Evolutionary conservation across 2,329 filamentous ascomycete species (phyloP), one percentile per base, ranked within the genome.

Genomic region (Xylaria arbuscula): DNA sequence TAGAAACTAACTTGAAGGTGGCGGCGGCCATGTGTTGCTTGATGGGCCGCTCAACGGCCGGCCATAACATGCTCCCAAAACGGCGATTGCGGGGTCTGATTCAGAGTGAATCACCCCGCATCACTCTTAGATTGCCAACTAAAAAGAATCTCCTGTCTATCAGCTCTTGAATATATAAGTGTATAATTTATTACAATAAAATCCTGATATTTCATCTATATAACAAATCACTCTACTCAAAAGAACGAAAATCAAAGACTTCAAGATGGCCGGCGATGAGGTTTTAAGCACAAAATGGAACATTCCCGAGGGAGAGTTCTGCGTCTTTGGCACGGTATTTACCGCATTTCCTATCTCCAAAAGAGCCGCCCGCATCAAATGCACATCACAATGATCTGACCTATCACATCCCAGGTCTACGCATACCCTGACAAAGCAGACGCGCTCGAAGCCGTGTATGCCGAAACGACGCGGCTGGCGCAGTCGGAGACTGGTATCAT

Each of bases 401-500:
- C 9, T 34, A 56, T 15, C 13, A 54, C 24, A 19, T 9, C 5
- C 5, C 32, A 76, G 74, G 73, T 79, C n/a, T 76, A 77, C 60
- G 74, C 76, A 48, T 61, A 75, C 61, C 75, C 77, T 10, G 73
- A 78, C 42, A 74, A 78, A 42, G 77, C 75, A 45, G 75, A 78
- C 60, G 74, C 73, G 7, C 74, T 79, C 10, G 78, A 78, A 51
- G 72, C 72, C 1, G 70, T 79, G 55, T 80, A 78, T 57, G 70
- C 71, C 9, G 72, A 78, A 45, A 78, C 75, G 1, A 78, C 75
- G 1, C 66, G 67, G 11, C 72, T 75, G 9, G 70, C 77, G 19
- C 63, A 72, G 24, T 69, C 38, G 6, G 77, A 79, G 63, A 70
- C 74, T 8, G 77, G 77, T 1, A 76, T 70, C 8, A 63, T 79